Percentiles rank a stretch among this genome's conserved stretches.
Conservation (phyloP, 768 basidiomycete genomes). For the Mycena venus region DNA sequence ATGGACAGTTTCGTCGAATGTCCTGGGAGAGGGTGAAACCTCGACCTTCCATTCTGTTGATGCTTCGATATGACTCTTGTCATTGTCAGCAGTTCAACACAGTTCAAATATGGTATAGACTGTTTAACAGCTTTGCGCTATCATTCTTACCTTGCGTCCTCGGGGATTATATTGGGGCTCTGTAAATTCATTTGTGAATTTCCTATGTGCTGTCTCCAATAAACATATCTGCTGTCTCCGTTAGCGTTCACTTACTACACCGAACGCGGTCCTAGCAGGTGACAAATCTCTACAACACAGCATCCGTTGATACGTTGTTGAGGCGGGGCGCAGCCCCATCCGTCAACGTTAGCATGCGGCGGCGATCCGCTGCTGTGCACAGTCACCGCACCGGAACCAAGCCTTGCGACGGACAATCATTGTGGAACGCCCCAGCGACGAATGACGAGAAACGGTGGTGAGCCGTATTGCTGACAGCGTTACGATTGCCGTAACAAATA, state of each 20-base stretch:
- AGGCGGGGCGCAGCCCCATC: not conserved
- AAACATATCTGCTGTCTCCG: not conserved
- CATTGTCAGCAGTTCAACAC: not conserved
- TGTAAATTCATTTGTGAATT: not conserved
- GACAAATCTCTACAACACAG: no score
- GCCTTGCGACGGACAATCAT: no score
- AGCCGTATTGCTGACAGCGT: no score
- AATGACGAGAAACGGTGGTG: no score
- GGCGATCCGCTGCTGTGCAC: not conserved
- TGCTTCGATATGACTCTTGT: constrained; percentile 5
- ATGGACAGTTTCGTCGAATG: not conserved
- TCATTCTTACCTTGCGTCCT: not conserved
- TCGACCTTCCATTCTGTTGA: not conserved
- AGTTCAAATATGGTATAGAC: not conserved
- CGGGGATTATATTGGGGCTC: no score
- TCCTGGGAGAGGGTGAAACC: no score
- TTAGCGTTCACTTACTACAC: no score
- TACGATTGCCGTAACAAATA: not conserved
- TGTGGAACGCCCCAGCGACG: no score
- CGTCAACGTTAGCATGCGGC: not conserved
- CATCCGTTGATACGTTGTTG: not conserved
- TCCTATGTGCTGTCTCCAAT: not conserved
- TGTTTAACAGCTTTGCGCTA: not conserved
- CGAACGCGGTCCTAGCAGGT: no score
- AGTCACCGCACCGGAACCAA: no score